Evolutionary conservation across 163 green algal species (phyloP).

Genomic region (Picocystis sp.): DNA sequence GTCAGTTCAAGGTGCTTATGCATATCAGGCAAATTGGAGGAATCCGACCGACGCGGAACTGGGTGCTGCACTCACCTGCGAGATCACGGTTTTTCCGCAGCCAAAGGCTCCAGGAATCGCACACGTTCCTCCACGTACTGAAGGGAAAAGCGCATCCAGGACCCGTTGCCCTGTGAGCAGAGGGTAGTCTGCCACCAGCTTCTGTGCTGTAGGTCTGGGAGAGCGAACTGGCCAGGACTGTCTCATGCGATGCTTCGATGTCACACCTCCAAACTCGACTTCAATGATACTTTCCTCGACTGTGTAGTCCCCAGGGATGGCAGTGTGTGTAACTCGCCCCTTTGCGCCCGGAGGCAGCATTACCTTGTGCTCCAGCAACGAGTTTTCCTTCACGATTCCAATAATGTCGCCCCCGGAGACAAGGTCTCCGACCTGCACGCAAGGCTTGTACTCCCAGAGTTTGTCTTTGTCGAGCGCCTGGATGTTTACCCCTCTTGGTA

Average conservation of each 20-base stretch:
- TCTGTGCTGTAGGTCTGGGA: conserved; percentile 76
- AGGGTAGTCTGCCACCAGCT: conserved; percentile 86
- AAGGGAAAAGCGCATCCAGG: conserved; percentile 91
- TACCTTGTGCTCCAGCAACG: conserved; percentile 77
- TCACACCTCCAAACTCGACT: conserved; percentile 86
- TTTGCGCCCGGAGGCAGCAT: conserved; percentile 72
- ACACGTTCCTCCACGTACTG: conserved; percentile 91
- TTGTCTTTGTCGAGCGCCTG: conserved; percentile 64
- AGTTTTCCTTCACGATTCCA: conserved; percentile 85
- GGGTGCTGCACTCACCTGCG: conserved; percentile 15
- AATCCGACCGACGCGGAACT: too few species aligned
- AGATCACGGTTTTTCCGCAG: conserved; percentile 99
- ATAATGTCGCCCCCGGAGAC: conserved; percentile 92
- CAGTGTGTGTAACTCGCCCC: conserved; percentile 84
- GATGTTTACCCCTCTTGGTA: conserved; percentile 83
- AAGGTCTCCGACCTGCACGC: conserved; percentile 65
- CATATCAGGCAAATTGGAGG: too few species aligned
- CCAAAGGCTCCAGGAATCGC: conserved; percentile 96
- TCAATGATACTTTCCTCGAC: conserved; percentile 71
- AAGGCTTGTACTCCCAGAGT: conserved; percentile 81
- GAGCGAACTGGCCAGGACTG: conserved; percentile 90
- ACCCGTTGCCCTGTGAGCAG: conserved; percentile 94
- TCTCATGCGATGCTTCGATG: conserved; percentile 91
- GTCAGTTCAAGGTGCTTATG: too few species aligned
- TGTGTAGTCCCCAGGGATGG: conserved; percentile 70